Percentiles rank a stretch among this genome's conserved stretches.
Evolutionary conservation across 1,284 basidiomycete genomes (phyloP).

Genomic region (Naganishia cerealis): DNA sequence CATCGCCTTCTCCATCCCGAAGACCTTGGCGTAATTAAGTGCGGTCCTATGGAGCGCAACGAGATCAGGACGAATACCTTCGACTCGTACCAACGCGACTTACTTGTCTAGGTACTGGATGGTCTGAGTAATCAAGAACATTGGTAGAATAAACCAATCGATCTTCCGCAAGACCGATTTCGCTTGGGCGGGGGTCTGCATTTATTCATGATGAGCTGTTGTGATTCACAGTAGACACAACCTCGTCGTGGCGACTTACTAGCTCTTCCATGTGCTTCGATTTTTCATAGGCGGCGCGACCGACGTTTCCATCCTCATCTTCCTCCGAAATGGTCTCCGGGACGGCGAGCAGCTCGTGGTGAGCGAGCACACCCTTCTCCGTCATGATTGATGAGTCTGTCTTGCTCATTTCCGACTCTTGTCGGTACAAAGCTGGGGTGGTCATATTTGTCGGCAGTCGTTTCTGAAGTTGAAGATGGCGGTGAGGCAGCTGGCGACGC

Average conservation of each 20-base stretch:
- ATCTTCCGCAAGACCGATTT: constrained; percentile 43
- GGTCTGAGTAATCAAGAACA: constrained; percentile 46
- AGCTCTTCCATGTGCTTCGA: constrained; percentile 45
- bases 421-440: constrained; percentile 30
- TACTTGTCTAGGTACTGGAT: constrained; percentile 45
- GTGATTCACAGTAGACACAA: no score
- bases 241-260: constrained; percentile 36
- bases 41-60: constrained; percentile 36
- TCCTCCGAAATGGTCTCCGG: constrained; percentile 40
- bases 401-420: constrained; percentile 32
- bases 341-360: constrained; percentile 38
- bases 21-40: constrained; percentile 47
- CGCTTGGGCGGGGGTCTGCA: constrained; percentile 47
- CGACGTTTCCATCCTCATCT: constrained; percentile 46
- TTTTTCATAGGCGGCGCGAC: constrained; percentile 43
- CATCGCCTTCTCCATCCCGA: constrained; percentile 50
- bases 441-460: constrained; percentile 3
- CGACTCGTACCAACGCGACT: neutral
- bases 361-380: constrained; percentile 40
- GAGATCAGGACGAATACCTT: neutral
- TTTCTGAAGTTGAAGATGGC: neutral
- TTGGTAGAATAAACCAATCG: constrained; percentile 46
- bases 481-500: no score
- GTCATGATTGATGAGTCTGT: constrained; percentile 31
- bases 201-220: neutral